Evolutionary conservation across 1,284 basidiomycete genomes (phyloP).

Genomic region (Pseudozyma flocculosa): DNA sequence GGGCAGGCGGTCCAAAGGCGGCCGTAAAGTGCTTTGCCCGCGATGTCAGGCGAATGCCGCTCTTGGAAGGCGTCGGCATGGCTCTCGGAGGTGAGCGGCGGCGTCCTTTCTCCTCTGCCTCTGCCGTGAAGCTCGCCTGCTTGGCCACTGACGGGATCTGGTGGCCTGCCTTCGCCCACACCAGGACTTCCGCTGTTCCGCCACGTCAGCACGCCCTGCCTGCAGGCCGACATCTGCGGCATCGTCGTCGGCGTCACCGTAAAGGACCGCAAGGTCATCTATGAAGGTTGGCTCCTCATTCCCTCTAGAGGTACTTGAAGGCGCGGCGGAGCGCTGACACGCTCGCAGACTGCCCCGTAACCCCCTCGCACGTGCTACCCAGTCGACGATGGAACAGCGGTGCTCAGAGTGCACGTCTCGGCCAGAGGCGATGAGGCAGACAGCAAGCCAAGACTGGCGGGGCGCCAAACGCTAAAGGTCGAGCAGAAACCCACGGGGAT

Average conservation of each 20-base stretch:
- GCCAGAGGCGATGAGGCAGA: not conserved
- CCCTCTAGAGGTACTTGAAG: too few species aligned
- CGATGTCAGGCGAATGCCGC: not conserved
- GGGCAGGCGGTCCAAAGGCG: not conserved
- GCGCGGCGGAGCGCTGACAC: not conserved
- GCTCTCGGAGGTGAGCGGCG: not conserved
- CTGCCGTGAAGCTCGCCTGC: too few species aligned
- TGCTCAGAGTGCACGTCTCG: constrained; percentile 17
- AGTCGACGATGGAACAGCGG: constrained; percentile 38
- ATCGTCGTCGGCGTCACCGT: constrained; percentile 27
- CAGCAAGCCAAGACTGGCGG: not conserved
- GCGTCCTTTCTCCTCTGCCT: too few species aligned
- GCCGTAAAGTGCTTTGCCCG: constrained; percentile 4
- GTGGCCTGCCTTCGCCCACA: too few species aligned
- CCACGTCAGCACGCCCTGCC: constrained; percentile 16
- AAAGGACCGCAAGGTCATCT: constrained; percentile 28
- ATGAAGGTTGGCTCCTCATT: constrained; percentile 21
- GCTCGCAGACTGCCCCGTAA: too few species aligned
- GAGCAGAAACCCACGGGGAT: constrained; percentile 5
- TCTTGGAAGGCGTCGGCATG: not conserved
- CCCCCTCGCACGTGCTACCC: too few species aligned
- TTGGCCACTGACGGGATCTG: too few species aligned
- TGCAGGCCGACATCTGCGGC: constrained; percentile 23
- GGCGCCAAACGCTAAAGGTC: not conserved
- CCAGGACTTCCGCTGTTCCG: constrained; percentile 16